These are phyloP conservation scores for Cynanchum wilfordii DNA, from an alignment of 257 asterid genomes.

Conservation along the genomic window DNA sequence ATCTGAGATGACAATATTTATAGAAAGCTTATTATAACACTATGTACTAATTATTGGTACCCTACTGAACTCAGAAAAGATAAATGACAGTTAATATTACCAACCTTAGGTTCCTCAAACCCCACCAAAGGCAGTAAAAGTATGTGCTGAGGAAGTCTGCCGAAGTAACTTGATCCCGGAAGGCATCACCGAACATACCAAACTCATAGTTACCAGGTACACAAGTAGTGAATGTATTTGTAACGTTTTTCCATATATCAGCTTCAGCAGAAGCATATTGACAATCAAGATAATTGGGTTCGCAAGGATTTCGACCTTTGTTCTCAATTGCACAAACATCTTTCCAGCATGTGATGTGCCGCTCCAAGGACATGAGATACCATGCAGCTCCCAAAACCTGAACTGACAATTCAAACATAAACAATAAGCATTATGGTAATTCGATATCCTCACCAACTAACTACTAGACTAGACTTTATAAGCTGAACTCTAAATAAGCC, in stretches of 20 bases:
- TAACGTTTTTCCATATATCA: conserved; percentile 39
- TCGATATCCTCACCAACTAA: too few relatives aligned
- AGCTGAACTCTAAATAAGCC: too few relatives aligned
- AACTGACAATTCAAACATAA: conserved; percentile 15
- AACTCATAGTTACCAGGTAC: conserved; percentile 36
- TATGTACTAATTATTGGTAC: background rate
- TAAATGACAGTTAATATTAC: background rate
- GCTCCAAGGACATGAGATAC: conserved; percentile 78
- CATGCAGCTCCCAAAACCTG: conserved; percentile 75
- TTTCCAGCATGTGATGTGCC: conserved; percentile 77
- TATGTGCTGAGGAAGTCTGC: conserved; percentile 44
- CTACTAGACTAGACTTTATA: too few relatives aligned
- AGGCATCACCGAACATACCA: conserved; percentile 65
- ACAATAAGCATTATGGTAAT: background rate
- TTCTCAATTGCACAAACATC: conserved; percentile 38
- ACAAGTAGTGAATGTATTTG: conserved; percentile 44
- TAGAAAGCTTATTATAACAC: too few relatives aligned
- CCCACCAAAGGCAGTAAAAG: conserved; percentile 89
- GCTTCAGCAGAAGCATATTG: conserved; percentile 11
- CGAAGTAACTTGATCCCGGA: conserved; percentile 50
- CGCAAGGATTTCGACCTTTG: conserved; percentile 23
- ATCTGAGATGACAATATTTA: too few relatives aligned
- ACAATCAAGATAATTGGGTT: conserved; percentile 48
- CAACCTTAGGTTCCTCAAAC: conserved; percentile 64
- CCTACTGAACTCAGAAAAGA: background rate